Evolutionary conservation across 2,329 filamentous ascomycete genomes (phyloP).

Genomic region (Neonectria ditissima): DNA sequence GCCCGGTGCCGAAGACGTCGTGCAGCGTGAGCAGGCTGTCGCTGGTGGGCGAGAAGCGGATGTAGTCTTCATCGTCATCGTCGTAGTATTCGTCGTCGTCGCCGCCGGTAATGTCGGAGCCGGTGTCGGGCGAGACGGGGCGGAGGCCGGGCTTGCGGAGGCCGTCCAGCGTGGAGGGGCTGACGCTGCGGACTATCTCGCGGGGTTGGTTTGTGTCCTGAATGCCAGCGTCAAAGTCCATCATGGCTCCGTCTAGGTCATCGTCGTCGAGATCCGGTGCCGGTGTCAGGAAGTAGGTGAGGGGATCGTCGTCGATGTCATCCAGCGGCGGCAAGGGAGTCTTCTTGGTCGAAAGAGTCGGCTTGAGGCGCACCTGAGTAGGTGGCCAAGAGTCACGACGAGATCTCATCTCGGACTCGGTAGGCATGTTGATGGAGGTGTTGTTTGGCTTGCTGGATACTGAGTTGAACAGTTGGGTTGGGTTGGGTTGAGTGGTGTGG

Average conservation of each 20-base stretch:
- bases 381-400: constrained; percentile 65
- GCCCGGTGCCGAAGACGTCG: constrained; percentile 55
- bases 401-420: constrained; percentile 47
- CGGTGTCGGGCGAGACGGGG: constrained; percentile 42
- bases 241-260: constrained; percentile 57
- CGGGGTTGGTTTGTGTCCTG: constrained; percentile 60
- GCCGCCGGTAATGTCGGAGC: constrained; percentile 58
- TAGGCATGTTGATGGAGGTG: constrained; percentile 50
- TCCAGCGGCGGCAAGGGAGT: constrained; percentile 58
- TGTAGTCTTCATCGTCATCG: constrained; percentile 63
- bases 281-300: constrained; percentile 68
- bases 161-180: constrained; percentile 66
- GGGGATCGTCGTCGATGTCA: constrained; percentile 64
- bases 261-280: constrained; percentile 56
- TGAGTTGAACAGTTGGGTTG: constrained; percentile 12
- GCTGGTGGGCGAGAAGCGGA: constrained; percentile 59
- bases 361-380: constrained; percentile 61
- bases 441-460: neutral
- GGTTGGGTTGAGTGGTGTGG: too few relatives aligned
- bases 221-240: constrained; percentile 70
- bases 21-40: constrained; percentile 57
- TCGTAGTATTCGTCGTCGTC: constrained; percentile 53
- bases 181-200: constrained; percentile 65
- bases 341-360: constrained; percentile 54
- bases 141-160: constrained; percentile 56